Base-by-base conservation (phyloP, 352 stramenopile genomes). In the Pythium oligandrum region DNA sequence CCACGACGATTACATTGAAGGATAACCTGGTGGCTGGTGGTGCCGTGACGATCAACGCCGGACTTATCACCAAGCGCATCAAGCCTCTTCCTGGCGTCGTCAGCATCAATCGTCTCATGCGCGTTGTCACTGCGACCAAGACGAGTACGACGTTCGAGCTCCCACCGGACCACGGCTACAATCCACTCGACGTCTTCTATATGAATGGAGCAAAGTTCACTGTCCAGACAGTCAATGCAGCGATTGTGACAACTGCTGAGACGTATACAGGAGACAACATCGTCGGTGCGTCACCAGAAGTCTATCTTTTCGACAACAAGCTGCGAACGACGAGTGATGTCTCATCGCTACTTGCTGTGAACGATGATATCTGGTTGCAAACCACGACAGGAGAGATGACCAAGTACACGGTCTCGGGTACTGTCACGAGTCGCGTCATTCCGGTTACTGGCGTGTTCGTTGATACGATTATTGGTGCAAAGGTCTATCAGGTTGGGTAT, bases 301-400 rank as follows among this genome's bases (percentile, higher is more conserved):
- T 76, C 11, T 81, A 73, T 40, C 40, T 87, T 0, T 88, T 83
- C 37, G 78, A 90, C 48, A 88, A 90, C 36, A 70, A 53, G 39
- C 52, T 90, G 1, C 71, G 68, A 4, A 88, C 83, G 12, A 89
- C 79, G 3, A 72, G 75, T 6, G 70, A 88, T 40, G 40, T 90
- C 37, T 71, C 48, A 0, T 40, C 51, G 0, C 43, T 84, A 0
- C 46, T 92, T 1, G 2, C 46, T 6, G 43, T 52, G 10, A 59
- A 48, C 10, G 78, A 91, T 46, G 53, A 80, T 31, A 32, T 90
- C 35, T 93, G 83, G 80, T 57, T 89, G 11, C 67, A 61, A 11
- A 71, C 56, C 2, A 48, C 48, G 3, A 67, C 67, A 1, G 65
- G 61, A 12, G 68, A 84, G 36, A 82, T 83, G 68, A 57, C 58